Conservation (phyloP, 345 rosid genomes). For the Camelina laxa region DNA sequence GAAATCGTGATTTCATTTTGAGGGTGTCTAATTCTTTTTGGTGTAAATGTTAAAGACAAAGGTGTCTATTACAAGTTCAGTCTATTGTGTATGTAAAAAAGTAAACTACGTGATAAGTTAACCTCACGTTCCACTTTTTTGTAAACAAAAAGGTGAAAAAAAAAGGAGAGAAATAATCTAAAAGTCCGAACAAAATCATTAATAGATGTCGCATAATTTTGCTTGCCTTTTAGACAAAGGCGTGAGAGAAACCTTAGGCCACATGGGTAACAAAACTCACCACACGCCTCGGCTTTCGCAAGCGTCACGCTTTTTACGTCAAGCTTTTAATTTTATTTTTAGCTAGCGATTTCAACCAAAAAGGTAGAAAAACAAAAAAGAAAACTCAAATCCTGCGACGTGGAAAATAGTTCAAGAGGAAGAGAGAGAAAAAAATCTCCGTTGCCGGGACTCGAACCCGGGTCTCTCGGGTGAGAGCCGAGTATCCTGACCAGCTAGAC, state of each 20-base stretch:
- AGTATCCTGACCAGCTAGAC: slow-evolving; percentile 73
- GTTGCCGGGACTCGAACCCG: slow-evolving; percentile 70
- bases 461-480: slow-evolving; percentile 77
- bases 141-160: neutral
- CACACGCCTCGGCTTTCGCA: slow-evolving; percentile 44
- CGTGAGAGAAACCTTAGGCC: slow-evolving; percentile 30
- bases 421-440: slow-evolving; percentile 37
- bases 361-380: neutral
- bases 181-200: slow-evolving; percentile 37
- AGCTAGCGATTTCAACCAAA: neutral
- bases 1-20: slow-evolving; percentile 2
- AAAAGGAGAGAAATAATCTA: neutral
- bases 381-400: neutral
- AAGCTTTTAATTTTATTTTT: slow-evolving; percentile 3
- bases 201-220: slow-evolving; percentile 35
- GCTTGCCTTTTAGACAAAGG: slow-evolving; percentile 45
- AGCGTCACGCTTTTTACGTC: slow-evolving; percentile 38
- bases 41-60: neutral
- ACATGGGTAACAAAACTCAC: slow-evolving; percentile 43
- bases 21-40: slow-evolving; percentile 5
- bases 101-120: slow-evolving; percentile 22
- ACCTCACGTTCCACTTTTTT: slow-evolving; percentile 15
- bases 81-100: slow-evolving; percentile 14
- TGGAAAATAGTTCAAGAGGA: neutral
- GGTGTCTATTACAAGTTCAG: slow-evolving; percentile 8